These are phyloP conservation scores for Phaseolus lunatus DNA, from an alignment of 306 rosid genomes.

Conservation along the genomic window DNA sequence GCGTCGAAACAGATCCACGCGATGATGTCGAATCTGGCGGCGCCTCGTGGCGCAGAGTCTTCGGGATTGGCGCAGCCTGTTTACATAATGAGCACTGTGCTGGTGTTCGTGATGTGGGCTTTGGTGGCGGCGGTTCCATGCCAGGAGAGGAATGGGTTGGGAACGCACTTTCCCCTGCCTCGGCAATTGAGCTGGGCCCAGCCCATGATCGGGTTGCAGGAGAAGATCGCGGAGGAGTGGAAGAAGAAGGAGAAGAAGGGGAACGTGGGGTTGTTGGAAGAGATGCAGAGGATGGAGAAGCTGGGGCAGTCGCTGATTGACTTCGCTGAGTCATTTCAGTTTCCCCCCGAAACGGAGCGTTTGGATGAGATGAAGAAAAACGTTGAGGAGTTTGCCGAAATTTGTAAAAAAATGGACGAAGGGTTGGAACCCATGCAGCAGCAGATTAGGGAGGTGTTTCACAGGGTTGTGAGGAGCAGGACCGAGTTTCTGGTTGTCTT, in stretches of 20 bases:
- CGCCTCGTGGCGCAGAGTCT: conserved; percentile 77
- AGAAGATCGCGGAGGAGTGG: conserved; percentile 92
- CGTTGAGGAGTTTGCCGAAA: conserved; percentile 75
- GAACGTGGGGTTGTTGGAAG: conserved; percentile 69
- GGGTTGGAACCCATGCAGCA: conserved; percentile 88
- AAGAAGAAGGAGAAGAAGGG: conserved; percentile 96
- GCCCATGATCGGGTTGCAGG: conserved; percentile 73
- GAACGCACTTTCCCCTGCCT: conserved; percentile 58
- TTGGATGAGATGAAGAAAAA: conserved; percentile 64
- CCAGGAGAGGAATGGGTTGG: conserved; percentile 82
- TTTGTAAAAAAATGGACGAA: conserved; percentile 80
- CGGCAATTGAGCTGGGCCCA: conserved; percentile 80
- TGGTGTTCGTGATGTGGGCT: conserved; percentile 83
- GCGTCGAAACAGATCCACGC: conserved; percentile 87
- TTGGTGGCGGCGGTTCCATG: conserved; percentile 85
- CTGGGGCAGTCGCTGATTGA: conserved; percentile 63
- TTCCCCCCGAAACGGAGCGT: conserved; percentile 63
- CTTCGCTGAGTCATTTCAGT: conserved; percentile 71
- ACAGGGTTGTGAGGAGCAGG: conserved; percentile 83
- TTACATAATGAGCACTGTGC: conserved; percentile 68
- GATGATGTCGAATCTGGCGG: conserved; percentile 64
- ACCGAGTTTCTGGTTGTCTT: conserved; percentile 74
- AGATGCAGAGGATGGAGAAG: conserved; percentile 88
- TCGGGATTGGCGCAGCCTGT: conserved; percentile 66
- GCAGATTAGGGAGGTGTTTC: conserved; percentile 90